Percentiles rank a stretch among this genome's conserved stretches.
Conservation (phyloP, 192 early-diverging fungal species). For the Phycomyces nitens region DNA sequence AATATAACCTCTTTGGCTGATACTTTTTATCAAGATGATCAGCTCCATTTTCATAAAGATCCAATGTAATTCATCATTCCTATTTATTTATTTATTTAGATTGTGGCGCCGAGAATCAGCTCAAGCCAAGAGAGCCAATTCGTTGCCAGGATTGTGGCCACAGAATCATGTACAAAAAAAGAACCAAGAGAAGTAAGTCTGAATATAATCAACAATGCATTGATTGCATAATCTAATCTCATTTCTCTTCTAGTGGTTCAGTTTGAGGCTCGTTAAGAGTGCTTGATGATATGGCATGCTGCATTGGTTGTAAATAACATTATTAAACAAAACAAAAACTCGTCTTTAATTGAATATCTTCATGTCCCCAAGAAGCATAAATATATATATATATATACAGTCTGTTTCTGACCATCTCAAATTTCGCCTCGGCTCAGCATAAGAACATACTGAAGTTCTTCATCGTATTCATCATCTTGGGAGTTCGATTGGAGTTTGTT, state of each 20-base stretch:
- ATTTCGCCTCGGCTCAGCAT: constrained; percentile 16
- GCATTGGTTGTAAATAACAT: not conserved
- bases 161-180: constrained; percentile 96
- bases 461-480: constrained; percentile 27
- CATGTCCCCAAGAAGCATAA: too few relatives aligned
- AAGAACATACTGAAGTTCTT: constrained; percentile 32
- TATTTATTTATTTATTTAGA: constrained; percentile 35
- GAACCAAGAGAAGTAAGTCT: constrained; percentile 86
- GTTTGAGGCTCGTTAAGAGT: constrained; percentile 88
- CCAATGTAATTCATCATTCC: not conserved
- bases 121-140: constrained; percentile 93
- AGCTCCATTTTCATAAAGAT: not conserved
- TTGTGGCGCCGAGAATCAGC: constrained; percentile 85
- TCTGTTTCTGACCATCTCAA: not conserved
- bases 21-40: too few relatives aligned
- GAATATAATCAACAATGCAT: not conserved
- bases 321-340: not conserved
- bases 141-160: constrained; percentile 95
- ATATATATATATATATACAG: too few relatives aligned
- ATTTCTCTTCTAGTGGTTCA: constrained; percentile 75
- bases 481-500: not conserved
- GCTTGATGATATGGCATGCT: not conserved
- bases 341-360: too few relatives aligned
- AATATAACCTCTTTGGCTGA: too few relatives aligned
- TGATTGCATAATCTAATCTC: too few relatives aligned